Evolutionary conservation across 176 grass and related monocot species (phyloP).

Genomic region (Dactylis glomerata): DNA sequence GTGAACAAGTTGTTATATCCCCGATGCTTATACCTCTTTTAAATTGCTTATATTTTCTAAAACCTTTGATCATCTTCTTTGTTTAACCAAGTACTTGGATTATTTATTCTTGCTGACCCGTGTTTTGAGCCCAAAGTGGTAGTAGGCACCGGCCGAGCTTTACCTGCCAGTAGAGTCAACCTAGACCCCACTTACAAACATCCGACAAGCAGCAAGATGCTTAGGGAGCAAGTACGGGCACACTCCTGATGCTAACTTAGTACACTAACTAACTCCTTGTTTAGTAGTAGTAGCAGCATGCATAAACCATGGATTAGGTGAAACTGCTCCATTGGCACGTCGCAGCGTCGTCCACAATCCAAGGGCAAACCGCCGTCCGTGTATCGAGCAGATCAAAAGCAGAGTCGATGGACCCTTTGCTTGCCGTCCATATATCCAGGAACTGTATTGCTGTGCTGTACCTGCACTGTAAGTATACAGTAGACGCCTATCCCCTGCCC

Average conservation of each 20-base stretch:
- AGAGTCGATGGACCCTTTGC: neutral
- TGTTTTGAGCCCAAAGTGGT: neutral
- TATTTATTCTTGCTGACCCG: neutral
- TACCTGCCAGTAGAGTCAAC: constrained; percentile 9
- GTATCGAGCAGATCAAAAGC: neutral
- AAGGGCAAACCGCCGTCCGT: too few species aligned
- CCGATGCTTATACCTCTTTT: too few species aligned
- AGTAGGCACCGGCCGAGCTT: neutral
- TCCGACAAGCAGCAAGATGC: constrained; percentile 33
- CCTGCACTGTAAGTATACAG: neutral
- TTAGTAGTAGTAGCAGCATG: neutral
- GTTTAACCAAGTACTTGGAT: neutral
- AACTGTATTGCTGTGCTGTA: neutral
- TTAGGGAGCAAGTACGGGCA: constrained; percentile 33
- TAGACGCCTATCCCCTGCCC: too few species aligned
- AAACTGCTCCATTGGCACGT: constrained; percentile 28
- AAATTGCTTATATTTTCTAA: too few species aligned
- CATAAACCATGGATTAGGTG: constrained; percentile 42
- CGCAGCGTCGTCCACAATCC: neutral
- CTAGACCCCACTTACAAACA: neutral
- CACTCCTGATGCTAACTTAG: neutral
- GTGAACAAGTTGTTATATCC: too few species aligned
- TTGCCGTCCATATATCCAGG: neutral
- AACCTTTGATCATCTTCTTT: too few species aligned
- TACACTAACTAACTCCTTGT: neutral